These are phyloP conservation scores for Botryotinia narcissicola DNA, from an alignment of 2,329 filamentous ascomycete species.

Conservation along the genomic window DNA sequence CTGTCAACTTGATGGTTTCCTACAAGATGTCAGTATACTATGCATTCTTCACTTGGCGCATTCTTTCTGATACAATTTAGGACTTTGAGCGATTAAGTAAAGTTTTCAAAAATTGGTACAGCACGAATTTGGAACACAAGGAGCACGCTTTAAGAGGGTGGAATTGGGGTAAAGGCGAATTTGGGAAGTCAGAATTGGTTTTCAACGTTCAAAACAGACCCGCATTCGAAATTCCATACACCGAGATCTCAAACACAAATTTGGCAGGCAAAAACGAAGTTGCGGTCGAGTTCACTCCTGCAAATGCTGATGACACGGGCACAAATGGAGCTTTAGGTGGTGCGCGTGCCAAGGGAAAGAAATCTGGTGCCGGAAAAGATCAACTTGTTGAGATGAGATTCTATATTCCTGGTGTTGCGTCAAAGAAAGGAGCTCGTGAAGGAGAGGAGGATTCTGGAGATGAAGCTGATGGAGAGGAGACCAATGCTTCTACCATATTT, in stretches of 20 bases:
- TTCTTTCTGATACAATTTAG: conserved; percentile 41
- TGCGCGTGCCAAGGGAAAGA: conserved; percentile 75
- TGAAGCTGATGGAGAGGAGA: conserved; percentile 68
- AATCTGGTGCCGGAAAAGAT: conserved; percentile 83
- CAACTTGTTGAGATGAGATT: conserved; percentile 98
- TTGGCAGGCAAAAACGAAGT: conserved; percentile 97
- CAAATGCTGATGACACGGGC: conserved; percentile 68
- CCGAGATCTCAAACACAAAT: conserved; percentile 97
- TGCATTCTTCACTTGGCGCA: conserved; percentile 11
- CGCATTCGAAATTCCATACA: conserved; percentile 94
- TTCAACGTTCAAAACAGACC: conserved; percentile 98
- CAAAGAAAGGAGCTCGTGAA: conserved; percentile 62
- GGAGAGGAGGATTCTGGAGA: conserved; percentile 73
- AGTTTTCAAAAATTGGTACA: conserved; percentile 98
- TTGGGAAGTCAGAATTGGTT: conserved; percentile 87
- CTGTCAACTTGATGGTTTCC: conserved; percentile 92
- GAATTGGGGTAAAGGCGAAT: conserved; percentile 99
- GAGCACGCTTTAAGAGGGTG: conserved; percentile 94
- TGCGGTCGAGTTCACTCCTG: conserved; percentile 83
- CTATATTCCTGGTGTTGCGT: conserved; percentile 90
- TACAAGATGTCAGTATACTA: conserved; percentile 62
- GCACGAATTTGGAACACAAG: conserved; percentile 83
- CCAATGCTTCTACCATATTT: conserved; percentile 95
- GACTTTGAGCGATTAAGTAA: conserved; percentile 89
- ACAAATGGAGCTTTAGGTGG: conserved; percentile 73